Evolutionary conservation across 2,329 filamentous ascomycete species (phyloP), one percentile per base, ranked within the genome.

Genomic region (Epichloe scottii): DNA sequence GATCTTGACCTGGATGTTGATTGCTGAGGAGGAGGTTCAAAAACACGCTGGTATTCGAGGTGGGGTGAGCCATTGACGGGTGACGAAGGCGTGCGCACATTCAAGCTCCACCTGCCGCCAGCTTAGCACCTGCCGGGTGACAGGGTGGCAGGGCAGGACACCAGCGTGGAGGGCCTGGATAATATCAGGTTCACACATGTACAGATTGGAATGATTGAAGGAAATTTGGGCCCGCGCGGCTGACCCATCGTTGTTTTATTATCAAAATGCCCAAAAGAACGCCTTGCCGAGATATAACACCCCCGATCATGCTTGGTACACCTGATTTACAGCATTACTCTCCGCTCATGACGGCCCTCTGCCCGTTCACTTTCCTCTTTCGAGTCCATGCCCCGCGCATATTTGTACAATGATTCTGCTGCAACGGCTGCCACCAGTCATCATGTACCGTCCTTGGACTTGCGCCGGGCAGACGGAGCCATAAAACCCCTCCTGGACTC

Each of bases 291-390:
- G 33, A 43, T 43, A 30, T 8, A 15, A 39, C n/a, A 12, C 39
- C 48, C 21, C 21, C 34, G 19, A 35, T 40, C 26, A 51, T 48
- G 45, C 50, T 48, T 51, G 40, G 50, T 51, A 48, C 34, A 48
- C 30, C 6, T 51, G 44, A n/a, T 40, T 21, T 48, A 45, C 45
- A 51, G 34, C 40, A 39, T 39, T n/a, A 35, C 41, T 14, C 40
- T 45, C 30, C 50, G 30, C 17, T 19, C 46, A 15, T 26, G 41
- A 43, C 15, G 35, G 30, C 19, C 44, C 23, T 15, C 14, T 10
- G 11, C 39, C 17, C 11, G 4, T 42, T 8, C 39, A n/a, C 11
- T 5, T 42, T 21, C 3, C 39, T 12, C 10, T 23, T 41, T 10
- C 19, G 19, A 38, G 15, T n/a, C 35, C 12, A 21, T 14, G 5